Conservation (phyloP, 306 rosid genomes). For the Trichosanthes cucumerina region DNA sequence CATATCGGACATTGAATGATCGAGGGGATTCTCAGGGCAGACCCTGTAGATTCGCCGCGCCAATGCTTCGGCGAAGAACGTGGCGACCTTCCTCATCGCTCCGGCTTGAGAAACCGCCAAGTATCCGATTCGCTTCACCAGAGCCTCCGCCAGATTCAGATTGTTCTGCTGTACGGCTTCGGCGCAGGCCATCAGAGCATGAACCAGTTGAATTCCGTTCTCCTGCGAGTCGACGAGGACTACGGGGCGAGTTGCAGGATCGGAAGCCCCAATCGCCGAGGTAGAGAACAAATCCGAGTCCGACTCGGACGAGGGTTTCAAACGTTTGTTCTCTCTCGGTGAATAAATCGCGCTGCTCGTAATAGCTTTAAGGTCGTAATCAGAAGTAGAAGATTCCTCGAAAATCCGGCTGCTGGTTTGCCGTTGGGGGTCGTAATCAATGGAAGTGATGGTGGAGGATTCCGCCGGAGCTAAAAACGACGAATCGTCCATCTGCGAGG, state of each 20-base stretch:
- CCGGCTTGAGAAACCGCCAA: slow-evolving; percentile 72
- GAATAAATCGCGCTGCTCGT: slow-evolving; percentile 54
- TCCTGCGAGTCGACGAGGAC: slow-evolving; percentile 66
- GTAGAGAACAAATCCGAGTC: slow-evolving; percentile 12
- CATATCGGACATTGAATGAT: slow-evolving; percentile 42
- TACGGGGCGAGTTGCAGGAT: slow-evolving; percentile 30
- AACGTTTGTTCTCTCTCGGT: slow-evolving; percentile 33
- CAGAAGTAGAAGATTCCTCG: slow-evolving; percentile 39
- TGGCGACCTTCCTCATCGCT: slow-evolving; percentile 85
- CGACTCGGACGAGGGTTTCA: slow-evolving; percentile 25
- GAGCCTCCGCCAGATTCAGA: slow-evolving; percentile 46
- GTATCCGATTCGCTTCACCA: slow-evolving; percentile 68
- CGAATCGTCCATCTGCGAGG: not conserved
- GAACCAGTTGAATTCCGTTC: slow-evolving; percentile 81
- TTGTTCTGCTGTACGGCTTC: slow-evolving; percentile 65
- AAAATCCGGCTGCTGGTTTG: slow-evolving; percentile 12
- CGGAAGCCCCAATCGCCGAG: slow-evolving; percentile 16
- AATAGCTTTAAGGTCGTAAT: slow-evolving; percentile 66
- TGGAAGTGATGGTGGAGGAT: slow-evolving; percentile 45
- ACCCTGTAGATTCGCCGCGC: slow-evolving; percentile 57
- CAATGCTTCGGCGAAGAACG: slow-evolving; percentile 73
- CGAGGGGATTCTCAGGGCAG: slow-evolving; percentile 36
- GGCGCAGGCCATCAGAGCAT: slow-evolving; percentile 72
- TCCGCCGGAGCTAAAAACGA: slow-evolving; percentile 37
- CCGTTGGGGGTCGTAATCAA: slow-evolving; percentile 21